Conservation (phyloP, 1,139 yeast species). For the Scheffersomyces stambukii region DNA sequence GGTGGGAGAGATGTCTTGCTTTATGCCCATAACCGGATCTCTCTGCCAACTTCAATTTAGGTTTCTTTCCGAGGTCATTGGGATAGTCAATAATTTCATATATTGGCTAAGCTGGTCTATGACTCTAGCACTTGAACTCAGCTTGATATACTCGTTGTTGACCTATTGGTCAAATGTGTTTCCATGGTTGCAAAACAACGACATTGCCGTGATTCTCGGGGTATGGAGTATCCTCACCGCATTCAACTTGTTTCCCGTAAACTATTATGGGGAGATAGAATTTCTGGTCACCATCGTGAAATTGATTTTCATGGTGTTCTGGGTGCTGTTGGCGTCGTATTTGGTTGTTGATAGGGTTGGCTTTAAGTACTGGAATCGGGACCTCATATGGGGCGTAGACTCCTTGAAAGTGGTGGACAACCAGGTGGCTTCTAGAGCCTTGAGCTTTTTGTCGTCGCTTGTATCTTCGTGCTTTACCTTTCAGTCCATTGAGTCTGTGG, state of each 20-base stretch:
- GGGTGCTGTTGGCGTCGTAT: no score
- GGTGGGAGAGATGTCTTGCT: constrained; percentile 19
- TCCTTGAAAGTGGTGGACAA: constrained; percentile 7
- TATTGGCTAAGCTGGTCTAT: constrained; percentile 27
- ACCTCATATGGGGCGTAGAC: constrained; percentile 8
- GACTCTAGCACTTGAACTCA: constrained; percentile 21
- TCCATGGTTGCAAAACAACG: constrained; percentile 4
- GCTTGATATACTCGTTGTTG: constrained; percentile 15
- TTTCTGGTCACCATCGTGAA: constrained; percentile 17
- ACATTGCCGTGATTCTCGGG: constrained; percentile 8
- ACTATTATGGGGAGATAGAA: constrained; percentile 20
- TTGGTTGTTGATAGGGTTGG: no score
- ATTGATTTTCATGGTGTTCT: constrained; percentile 15
- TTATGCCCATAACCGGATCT: constrained; percentile 18
- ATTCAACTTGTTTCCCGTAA: constrained; percentile 19
- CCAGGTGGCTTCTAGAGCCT: constrained; percentile 23
- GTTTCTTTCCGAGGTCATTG: constrained; percentile 16
- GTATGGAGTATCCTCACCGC: constrained; percentile 15
- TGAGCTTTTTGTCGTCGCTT: constrained; percentile 15
- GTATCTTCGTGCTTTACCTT: constrained; percentile 31
- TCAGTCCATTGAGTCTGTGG: constrained; percentile 36
- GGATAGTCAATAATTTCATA: constrained; percentile 17
- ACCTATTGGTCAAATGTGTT: constrained; percentile 13
- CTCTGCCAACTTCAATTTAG: constrained; percentile 18
- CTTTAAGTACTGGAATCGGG: constrained; percentile 8